These are phyloP conservation scores for Aspergillus olivimuriae DNA, from an alignment of 495 filamentous ascomycete species.

Conservation along the genomic window DNA sequence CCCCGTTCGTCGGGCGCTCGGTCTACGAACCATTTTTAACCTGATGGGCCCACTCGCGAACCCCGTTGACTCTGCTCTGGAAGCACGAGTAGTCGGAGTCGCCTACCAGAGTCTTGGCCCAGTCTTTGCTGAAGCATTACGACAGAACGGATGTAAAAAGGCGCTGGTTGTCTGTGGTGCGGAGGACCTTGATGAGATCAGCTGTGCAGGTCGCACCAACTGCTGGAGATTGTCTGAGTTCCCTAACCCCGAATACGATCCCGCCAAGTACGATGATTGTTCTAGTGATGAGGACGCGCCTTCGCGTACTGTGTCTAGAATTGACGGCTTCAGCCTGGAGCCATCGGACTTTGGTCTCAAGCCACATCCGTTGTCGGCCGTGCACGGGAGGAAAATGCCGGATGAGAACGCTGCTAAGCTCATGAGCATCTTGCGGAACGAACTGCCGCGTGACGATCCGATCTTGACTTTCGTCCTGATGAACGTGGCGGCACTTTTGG, in stretches of 20 bases:
- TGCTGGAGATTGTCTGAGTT: conserved; percentile 75
- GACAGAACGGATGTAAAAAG: conserved; percentile 68
- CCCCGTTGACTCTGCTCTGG: conserved; percentile 70
- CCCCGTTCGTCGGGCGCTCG: conserved; percentile 72
- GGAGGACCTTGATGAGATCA: conserved; percentile 93
- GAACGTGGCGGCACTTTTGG: conserved; percentile 85
- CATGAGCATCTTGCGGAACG: conserved; percentile 64
- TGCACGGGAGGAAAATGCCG: conserved; percentile 79
- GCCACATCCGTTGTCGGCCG: conserved; percentile 63
- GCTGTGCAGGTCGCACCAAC: conserved; percentile 75
- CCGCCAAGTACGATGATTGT: conserved; percentile 22
- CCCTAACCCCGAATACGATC: conserved; percentile 36
- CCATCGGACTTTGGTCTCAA: conserved; percentile 82
- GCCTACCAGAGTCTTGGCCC: conserved; percentile 78
- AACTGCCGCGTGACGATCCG: conserved; percentile 67
- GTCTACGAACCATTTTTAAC: conserved; percentile 95
- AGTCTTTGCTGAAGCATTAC: conserved; percentile 80
- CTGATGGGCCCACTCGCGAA: conserved; percentile 88
- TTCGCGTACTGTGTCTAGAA: conserved; percentile 43
- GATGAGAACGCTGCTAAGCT: conserved; percentile 81
- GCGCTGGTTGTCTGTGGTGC: conserved; percentile 89
- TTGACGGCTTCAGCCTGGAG: conserved; percentile 68
- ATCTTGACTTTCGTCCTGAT: conserved; percentile 90
- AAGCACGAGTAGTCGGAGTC: conserved; percentile 87
- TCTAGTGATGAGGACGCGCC: conserved; percentile 32